These are phyloP conservation scores for Euphorbia peplus DNA, from an alignment of 345 rosid species.

Conservation along the genomic window DNA sequence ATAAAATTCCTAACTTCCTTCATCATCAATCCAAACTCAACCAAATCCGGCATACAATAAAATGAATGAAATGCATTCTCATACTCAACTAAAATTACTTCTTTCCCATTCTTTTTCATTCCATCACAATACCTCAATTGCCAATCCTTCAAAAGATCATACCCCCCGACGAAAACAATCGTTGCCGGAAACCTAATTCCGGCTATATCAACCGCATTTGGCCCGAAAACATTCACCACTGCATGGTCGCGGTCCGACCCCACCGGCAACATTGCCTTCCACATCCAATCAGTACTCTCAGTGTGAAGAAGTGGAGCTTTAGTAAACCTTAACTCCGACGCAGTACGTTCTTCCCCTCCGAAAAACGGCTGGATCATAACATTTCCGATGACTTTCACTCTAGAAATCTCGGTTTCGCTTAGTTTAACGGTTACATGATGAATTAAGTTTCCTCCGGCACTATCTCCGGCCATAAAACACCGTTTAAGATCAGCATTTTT, in stretches of 20 bases:
- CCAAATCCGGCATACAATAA: too few species aligned
- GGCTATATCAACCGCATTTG: constrained; percentile 8
- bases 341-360: constrained; percentile 21
- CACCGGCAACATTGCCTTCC: constrained; percentile 19
- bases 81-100: constrained; percentile 8
- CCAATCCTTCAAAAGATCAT: constrained; percentile 16
- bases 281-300: constrained; percentile 2
- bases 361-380: constrained; percentile 14
- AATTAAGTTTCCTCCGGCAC: constrained; percentile 13
- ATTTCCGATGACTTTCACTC: background rate
- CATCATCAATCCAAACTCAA: too few species aligned
- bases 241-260: constrained; percentile 14
- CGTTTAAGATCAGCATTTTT: background rate
- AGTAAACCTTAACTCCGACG: constrained; percentile 7
- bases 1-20: too few species aligned
- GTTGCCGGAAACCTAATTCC: constrained; percentile 5
- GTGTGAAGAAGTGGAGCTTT: background rate
- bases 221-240: constrained; percentile 10
- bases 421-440: constrained; percentile 6
- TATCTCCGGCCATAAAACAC: constrained; percentile 17
- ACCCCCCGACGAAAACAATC: constrained; percentile 11
- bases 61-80: background rate
- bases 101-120: constrained; percentile 12
- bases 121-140: constrained; percentile 19
- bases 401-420: background rate